Conservation (phyloP, 768 basidiomycete genomes). For the Mycena albidolilacea region DNA sequence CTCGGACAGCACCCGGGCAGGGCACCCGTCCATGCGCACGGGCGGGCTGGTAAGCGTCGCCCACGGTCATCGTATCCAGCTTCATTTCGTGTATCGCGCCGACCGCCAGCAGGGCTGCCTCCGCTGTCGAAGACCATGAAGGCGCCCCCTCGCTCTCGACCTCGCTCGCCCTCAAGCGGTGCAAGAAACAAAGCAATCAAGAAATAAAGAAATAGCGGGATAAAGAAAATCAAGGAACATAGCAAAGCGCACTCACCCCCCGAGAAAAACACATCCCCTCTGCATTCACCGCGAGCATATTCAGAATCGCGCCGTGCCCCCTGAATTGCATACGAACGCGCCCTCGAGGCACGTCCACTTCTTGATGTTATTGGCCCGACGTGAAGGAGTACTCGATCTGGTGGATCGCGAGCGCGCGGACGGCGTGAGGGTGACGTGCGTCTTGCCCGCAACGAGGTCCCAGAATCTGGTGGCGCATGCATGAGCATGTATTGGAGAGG, state of each 20-base stretch:
- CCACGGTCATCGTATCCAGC: too few species aligned
- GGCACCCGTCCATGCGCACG: too few species aligned
- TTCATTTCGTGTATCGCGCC: too few species aligned
- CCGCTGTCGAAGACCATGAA: too few species aligned
- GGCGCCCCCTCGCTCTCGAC: too few species aligned
- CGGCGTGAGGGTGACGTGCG: conserved; percentile 95
- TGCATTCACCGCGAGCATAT: conserved; percentile 92
- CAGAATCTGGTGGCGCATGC: conserved; percentile 72
- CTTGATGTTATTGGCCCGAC: conserved; percentile 97
- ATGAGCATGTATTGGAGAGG: not conserved
- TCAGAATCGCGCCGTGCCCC: conserved; percentile 98
- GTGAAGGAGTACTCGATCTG: conserved; percentile 98
- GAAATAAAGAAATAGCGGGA: too few species aligned
- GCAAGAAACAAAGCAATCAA: too few species aligned
- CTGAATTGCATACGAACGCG: conserved; percentile 93
- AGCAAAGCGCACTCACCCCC: conserved; percentile 73
- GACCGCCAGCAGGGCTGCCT: too few species aligned
- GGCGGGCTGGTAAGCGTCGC: too few species aligned
- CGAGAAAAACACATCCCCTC: conserved; percentile 93
- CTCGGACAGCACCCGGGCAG: too few species aligned
- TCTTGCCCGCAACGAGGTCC: conserved; percentile 98
- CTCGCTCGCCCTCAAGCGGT: too few species aligned
- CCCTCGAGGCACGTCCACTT: conserved; percentile 99
- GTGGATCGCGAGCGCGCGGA: conserved; percentile 94
- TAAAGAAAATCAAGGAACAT: not conserved